Conservation (phyloP, 352 stramenopile genomes). For the Pythium coloratum region DNA sequence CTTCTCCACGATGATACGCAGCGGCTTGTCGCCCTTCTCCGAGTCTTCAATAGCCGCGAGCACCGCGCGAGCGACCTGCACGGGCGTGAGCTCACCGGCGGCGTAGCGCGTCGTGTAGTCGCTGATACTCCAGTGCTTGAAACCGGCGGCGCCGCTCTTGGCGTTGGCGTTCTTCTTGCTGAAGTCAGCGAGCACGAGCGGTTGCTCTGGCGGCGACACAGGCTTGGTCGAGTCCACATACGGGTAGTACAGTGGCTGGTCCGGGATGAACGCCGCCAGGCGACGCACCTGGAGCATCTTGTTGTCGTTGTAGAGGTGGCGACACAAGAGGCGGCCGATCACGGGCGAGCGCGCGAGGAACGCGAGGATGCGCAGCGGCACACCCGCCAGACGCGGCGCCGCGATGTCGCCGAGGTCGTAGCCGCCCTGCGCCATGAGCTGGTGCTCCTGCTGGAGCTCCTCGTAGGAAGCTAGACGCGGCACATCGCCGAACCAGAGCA, state of each 20-base stretch:
- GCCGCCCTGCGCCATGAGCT: constrained; percentile 24
- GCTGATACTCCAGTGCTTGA: constrained; percentile 68
- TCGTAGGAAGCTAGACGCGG: constrained; percentile 38
- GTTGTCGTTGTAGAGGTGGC: constrained; percentile 55
- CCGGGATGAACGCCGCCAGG: constrained; percentile 55
- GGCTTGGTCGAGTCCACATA: constrained; percentile 39
- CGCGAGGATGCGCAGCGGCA: constrained; percentile 42
- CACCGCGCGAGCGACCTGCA: constrained; percentile 71
- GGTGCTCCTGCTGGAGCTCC: constrained; percentile 39
- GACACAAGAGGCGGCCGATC: constrained; percentile 47
- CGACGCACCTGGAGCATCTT: constrained; percentile 56
- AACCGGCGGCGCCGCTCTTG: constrained; percentile 31
- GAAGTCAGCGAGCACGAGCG: constrained; percentile 23
- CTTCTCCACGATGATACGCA: constrained; percentile 78
- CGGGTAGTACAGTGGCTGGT: constrained; percentile 85
- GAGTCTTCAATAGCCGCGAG: constrained; percentile 56
- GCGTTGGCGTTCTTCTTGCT: constrained; percentile 31
- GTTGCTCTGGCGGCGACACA: constrained; percentile 10
- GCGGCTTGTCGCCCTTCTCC: constrained; percentile 43
- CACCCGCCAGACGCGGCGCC: constrained; percentile 47
- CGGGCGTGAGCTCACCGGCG: constrained; percentile 36
- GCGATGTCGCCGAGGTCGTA: constrained; percentile 60
- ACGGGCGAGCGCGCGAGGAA: constrained; percentile 47
- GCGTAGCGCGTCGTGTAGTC: constrained; percentile 68
- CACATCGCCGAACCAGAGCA: constrained; percentile 57